Evolutionary conservation across 805 yeast species (phyloP).

Genomic region (Grigorovia yakushimaensis): DNA sequence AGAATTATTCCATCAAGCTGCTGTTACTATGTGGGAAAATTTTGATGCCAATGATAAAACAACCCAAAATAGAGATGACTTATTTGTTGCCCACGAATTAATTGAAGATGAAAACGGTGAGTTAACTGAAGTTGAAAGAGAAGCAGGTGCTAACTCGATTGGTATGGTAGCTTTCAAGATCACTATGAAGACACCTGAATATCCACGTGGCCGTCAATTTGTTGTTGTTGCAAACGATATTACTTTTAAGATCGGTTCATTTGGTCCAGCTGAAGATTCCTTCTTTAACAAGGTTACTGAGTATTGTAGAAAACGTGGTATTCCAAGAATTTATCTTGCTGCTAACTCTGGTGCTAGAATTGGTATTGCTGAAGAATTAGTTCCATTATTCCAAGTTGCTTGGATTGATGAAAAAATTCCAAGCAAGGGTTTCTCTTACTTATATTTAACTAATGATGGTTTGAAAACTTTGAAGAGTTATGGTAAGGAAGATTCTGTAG

Average conservation of each 20-base stretch:
- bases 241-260: slow-evolving; percentile 96
- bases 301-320: slow-evolving; percentile 78
- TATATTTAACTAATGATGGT: slow-evolving; percentile 70
- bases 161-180: slow-evolving; percentile 98
- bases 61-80: slow-evolving; percentile 38
- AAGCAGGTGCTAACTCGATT: slow-evolving; percentile 88
- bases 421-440: slow-evolving; percentile 79
- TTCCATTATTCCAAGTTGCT: slow-evolving; percentile 81
- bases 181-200: slow-evolving; percentile 89
- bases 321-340: slow-evolving; percentile 90
- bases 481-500: slow-evolving; percentile 52
- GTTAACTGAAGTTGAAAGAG: slow-evolving; percentile 83
- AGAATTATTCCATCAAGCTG: slow-evolving; percentile 91
- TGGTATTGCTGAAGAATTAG: slow-evolving; percentile 93
- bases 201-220: slow-evolving; percentile 91
- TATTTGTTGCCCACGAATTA: slow-evolving; percentile 71
- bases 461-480: slow-evolving; percentile 43
- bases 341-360: slow-evolving; percentile 99
- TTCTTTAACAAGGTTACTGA: slow-evolving; percentile 91
- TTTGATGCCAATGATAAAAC: slow-evolving; percentile 4
- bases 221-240: slow-evolving; percentile 93
- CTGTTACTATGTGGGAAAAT: slow-evolving; percentile 75
- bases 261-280: slow-evolving; percentile 92
- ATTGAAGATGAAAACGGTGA: slow-evolving; percentile 70
- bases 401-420: slow-evolving; percentile 78